Evolutionary conservation across 352 stramenopile species (phyloP).

Genomic region (Globisporangium perplexum): DNA sequence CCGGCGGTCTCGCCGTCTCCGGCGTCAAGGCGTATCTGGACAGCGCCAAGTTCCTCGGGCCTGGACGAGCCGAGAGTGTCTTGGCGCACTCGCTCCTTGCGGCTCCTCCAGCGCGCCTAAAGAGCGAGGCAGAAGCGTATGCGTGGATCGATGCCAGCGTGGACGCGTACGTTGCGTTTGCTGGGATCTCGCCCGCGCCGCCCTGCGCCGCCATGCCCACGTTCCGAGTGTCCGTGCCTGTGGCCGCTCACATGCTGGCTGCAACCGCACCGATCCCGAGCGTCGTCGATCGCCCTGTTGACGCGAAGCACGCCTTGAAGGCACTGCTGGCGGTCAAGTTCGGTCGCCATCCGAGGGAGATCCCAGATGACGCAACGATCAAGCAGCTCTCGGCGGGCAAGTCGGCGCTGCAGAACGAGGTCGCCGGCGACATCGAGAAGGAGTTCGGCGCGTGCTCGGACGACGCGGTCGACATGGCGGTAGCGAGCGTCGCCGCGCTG

Average conservation of each 20-base stretch:
- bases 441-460: conserved; percentile 81
- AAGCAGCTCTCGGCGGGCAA: conserved; percentile 79
- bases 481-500: conserved; percentile 63
- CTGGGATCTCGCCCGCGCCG: conserved; percentile 55
- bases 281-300: conserved; percentile 53
- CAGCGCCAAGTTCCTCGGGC: conserved; percentile 47
- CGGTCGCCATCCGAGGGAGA: conserved; percentile 59
- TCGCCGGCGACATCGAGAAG: conserved; percentile 80
- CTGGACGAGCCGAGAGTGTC: conserved; percentile 73
- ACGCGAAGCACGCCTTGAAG: conserved; percentile 70
- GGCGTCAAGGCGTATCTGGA: conserved; percentile 70
- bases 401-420: conserved; percentile 86
- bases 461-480: conserved; percentile 71
- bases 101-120: conserved; percentile 55
- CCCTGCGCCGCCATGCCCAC: not conserved
- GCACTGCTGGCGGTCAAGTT: conserved; percentile 78
- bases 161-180: conserved; percentile 64
- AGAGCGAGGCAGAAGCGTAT: conserved; percentile 63
- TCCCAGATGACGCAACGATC: conserved; percentile 60
- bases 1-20: conserved; percentile 78
- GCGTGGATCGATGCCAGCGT: conserved; percentile 79
- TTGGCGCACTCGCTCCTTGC: conserved; percentile 60
- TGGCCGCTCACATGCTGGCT: conserved; percentile 13
- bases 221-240: not conserved
- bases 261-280: conserved; percentile 38